Evolutionary conservation across 2,329 filamentous ascomycete genomes (phyloP), one percentile per base, ranked within the genome.

Genomic region (Aureobasidium sp.): DNA sequence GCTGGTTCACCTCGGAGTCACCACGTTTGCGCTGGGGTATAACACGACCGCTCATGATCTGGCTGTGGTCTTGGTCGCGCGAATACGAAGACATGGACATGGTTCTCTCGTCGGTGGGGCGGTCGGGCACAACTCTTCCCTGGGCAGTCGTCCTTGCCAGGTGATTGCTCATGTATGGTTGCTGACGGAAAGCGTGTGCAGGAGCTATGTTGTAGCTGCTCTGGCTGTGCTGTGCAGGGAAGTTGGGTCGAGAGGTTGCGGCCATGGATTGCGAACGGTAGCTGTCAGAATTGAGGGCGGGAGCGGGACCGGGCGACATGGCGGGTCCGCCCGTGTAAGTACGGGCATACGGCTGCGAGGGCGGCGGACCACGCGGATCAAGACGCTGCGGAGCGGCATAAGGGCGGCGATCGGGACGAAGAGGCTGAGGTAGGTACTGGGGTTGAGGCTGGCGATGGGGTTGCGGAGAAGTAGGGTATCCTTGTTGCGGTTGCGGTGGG

Each of bases 221-320:
- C 68, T 76, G 83, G 17, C 84, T 82, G 51, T 81, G 82, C 60
- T 90, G 89, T 3, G 23, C 10, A 17, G 46, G 47, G 74, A 87
- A 84, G 63, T 84, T 84, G 37, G 88, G 90, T 64, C 90, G 84
- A 57, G 87, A 81, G 65, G 83, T 81, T 64, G 85, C 86, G 38
- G 90, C 93, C 70, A 99, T 85, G 35, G 93, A 97, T 68, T 96
- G 90, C n/a, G 94, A 95, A 62, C 94, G 85, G 75, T 91, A 95
- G 6, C 87, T 80, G 73, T 97, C 93, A 37, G 84, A 86, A 71
- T 94, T 94, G 74, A 95, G 74, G 46, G 90, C 89, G 13, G 84
- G 80, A 13, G 70, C 70, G 10, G 85, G 80, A 25, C 70, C 69
- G 25, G 68, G 65, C 8, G 66, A 65, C 33, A 35, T 40, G 17